phyloP scores from a whole-genome alignment of 2,329 filamentous ascomycete genomes.

The Fusarium floridanum region DNA sequence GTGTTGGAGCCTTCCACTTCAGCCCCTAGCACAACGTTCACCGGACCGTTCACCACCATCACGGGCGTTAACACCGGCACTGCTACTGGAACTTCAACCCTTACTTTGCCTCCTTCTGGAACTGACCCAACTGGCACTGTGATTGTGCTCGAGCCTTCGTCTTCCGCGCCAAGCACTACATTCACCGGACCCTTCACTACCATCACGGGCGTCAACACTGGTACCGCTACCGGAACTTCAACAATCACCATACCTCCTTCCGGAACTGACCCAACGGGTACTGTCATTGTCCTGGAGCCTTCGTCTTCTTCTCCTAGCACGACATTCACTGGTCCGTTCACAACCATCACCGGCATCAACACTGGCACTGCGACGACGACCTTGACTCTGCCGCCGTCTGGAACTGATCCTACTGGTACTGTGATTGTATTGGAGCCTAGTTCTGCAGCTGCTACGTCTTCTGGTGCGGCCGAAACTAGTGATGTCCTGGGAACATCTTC shows the following conservation, averaged over 20 bases:
- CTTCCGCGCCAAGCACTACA: neutral
- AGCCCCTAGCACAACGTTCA: neutral
- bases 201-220: neutral
- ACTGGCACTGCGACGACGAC: neutral
- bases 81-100: neutral
- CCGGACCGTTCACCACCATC: neutral
- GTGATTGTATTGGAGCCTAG: neutral
- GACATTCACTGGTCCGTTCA: neutral
- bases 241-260: neutral
- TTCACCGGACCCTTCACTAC: neutral
- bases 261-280: neutral
- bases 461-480: neutral
- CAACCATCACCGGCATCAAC: neutral
- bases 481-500: neutral
- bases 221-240: neutral
- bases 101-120: neutral
- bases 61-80: neutral
- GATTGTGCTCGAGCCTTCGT: neutral
- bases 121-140: neutral
- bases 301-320: neutral
- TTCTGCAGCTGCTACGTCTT: neutral
- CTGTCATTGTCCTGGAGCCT: neutral
- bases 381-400: neutral
- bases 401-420: neutral
- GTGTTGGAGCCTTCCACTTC: neutral